Conservation (phyloP, 768 basidiomycete genomes). For the Suillus bovinus region DNA sequence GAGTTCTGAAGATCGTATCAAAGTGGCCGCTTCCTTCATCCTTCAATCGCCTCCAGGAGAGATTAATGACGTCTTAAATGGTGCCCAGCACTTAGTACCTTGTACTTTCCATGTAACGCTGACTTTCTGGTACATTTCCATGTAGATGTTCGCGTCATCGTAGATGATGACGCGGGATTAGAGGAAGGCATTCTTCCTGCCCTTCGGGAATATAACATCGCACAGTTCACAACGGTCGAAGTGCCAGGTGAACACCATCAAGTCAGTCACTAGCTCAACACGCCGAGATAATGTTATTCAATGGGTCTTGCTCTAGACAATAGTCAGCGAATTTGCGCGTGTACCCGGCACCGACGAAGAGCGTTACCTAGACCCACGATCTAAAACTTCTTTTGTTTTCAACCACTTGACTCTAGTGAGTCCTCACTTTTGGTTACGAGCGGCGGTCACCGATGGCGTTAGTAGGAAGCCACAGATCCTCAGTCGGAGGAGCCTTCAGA, state of each 20-base stretch:
- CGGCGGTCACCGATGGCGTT: slow-evolving; percentile 13
- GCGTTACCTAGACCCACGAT: slow-evolving; percentile 83
- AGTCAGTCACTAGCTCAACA: slow-evolving; percentile 42
- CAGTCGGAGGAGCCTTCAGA: slow-evolving; percentile 60
- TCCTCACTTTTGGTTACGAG: slow-evolving; percentile 29
- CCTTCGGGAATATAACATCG: slow-evolving; percentile 80
- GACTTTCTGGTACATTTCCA: slow-evolving; percentile 14
- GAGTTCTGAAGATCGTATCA: slow-evolving; percentile 64
- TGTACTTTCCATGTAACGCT: slow-evolving; percentile 9
- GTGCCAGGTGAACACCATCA: slow-evolving; percentile 77
- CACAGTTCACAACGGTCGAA: slow-evolving; percentile 85
- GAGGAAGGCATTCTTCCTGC: slow-evolving; percentile 78
- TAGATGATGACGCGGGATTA: slow-evolving; percentile 83
- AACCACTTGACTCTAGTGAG: slow-evolving; percentile 81
- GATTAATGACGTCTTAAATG: slow-evolving; percentile 94
- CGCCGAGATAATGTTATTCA: slow-evolving; percentile 7
- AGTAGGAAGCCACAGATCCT: slow-evolving; percentile 77
- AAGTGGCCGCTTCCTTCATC: slow-evolving; percentile 75
- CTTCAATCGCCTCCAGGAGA: slow-evolving; percentile 93
- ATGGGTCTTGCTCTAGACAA: slow-evolving; percentile 51
- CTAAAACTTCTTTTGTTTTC: slow-evolving; percentile 75
- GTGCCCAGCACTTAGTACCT: slow-evolving; percentile 38
- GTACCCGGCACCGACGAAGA: slow-evolving; percentile 49
- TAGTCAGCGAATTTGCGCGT: slow-evolving; percentile 75
- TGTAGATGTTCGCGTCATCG: slow-evolving; percentile 86